Conservation (phyloP, 495 filamentous ascomycete species). For the Ramalina intermedia region DNA sequence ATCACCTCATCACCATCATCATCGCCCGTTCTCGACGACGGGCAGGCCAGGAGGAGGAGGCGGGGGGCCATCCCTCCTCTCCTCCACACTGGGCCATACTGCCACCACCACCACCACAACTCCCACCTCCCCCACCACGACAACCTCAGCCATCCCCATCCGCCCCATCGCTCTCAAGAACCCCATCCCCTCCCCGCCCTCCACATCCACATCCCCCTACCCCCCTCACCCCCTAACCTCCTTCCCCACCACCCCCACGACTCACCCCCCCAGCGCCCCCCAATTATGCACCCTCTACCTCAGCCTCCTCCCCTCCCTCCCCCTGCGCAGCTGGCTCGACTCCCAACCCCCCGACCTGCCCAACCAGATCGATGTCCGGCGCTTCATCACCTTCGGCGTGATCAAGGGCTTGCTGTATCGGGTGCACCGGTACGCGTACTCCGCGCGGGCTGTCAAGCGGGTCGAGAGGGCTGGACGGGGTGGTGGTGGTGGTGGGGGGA, state of each 20-base stretch:
- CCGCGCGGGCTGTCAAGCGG: conserved; percentile 22
- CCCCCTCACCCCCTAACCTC: neutral
- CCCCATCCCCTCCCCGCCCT: too few relatives aligned
- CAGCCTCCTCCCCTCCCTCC: conserved; percentile 59
- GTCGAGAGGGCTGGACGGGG: neutral
- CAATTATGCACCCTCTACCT: conserved; percentile 53
- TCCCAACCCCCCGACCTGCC: conserved; percentile 20
- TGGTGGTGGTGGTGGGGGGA: neutral
- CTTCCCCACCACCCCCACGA: neutral
- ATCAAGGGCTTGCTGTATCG: conserved; percentile 93
- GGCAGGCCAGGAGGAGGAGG: conserved; percentile 38
- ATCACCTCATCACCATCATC: conserved; percentile 39
- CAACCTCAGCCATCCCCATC: too few relatives aligned
- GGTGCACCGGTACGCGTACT: conserved; percentile 77
- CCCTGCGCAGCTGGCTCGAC: conserved; percentile 67
- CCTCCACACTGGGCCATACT: conserved; percentile 29
- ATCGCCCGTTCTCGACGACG: neutral
- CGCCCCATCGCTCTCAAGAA: too few relatives aligned
- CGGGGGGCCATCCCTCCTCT: conserved; percentile 48
- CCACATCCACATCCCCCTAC: too few relatives aligned
- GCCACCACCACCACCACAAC: conserved; percentile 22
- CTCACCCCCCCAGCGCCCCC: conserved; percentile 24
- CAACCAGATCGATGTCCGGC: conserved; percentile 56
- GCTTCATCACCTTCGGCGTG: conserved; percentile 88
- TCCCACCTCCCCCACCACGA: too few relatives aligned